These are phyloP conservation scores for Striga asiatica DNA, from an alignment of 257 asterid species.

Conservation along the genomic window DNA sequence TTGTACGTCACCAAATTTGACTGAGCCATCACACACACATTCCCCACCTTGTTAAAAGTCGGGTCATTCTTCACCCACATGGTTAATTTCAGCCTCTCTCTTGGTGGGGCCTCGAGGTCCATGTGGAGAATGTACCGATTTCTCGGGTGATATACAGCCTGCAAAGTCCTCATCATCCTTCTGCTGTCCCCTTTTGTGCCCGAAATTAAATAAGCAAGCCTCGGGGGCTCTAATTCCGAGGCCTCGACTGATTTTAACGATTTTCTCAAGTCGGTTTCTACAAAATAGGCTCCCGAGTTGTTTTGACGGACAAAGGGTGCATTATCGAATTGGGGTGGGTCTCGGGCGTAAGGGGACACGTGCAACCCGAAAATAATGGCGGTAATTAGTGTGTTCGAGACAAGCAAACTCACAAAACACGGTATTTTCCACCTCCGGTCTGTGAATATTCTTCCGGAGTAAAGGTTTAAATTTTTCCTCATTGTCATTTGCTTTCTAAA, in stretches of 20 bases:
- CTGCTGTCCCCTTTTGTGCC: constrained; percentile 95
- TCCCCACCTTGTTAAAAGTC: constrained; percentile 66
- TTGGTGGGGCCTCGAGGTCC: constrained; percentile 98
- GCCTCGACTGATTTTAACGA: constrained; percentile 24
- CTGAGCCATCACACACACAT: constrained; percentile 92
- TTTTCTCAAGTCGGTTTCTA: constrained; percentile 62
- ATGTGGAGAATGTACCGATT: constrained; percentile 90
- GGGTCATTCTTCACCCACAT: constrained; percentile 85
- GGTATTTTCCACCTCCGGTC: constrained; percentile 88
- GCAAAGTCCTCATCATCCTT: constrained; percentile 88
- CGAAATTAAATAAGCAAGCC: constrained; percentile 91
- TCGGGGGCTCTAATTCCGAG: constrained; percentile 47
- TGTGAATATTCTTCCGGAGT: constrained; percentile 56
- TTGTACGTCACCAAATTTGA: constrained; percentile 95
- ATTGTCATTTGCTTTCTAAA: constrained; percentile 17
- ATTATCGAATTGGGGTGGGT: constrained; percentile 30
- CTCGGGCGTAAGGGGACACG: constrained; percentile 34
- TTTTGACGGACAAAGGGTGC: constrained; percentile 30
- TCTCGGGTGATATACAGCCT: constrained; percentile 88
- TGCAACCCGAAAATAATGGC: constrained; percentile 38
- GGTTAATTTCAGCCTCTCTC: constrained; percentile 82
- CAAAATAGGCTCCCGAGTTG: constrained; percentile 36
- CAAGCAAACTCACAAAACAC: constrained; percentile 60
- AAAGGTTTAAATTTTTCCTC: constrained; percentile 51
- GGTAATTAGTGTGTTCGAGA: constrained; percentile 51